These are phyloP conservation scores for Rhododendron ovatum DNA, from an alignment of 148 eudicot genomes.

Conservation along the genomic window DNA sequence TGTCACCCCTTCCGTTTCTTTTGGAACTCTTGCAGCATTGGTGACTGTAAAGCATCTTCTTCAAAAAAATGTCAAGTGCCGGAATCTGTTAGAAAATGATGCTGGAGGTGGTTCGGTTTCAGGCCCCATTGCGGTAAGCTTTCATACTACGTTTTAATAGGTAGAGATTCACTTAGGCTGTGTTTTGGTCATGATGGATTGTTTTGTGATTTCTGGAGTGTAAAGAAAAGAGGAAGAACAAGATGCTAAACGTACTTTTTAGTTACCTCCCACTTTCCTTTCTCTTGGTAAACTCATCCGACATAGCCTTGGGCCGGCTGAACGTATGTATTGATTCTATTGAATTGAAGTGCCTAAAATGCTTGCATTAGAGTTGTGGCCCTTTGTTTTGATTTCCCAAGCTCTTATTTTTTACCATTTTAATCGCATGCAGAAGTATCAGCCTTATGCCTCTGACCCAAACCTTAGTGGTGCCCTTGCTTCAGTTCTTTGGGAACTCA, in stretches of 20 bases:
- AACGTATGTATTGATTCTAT: neutral
- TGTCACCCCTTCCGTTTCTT: neutral
- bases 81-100: constrained; percentile 87
- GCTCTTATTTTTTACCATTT: neutral
- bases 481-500: constrained; percentile 93
- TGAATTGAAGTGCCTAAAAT: neutral
- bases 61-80: constrained; percentile 81
- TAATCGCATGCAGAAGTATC: constrained; percentile 59
- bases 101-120: constrained; percentile 96
- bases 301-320: neutral
- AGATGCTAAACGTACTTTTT: neutral
- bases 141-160: neutral
- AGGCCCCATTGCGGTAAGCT: constrained; percentile 71
- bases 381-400: neutral
- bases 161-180: neutral
- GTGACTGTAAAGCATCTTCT: constrained; percentile 84
- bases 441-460: constrained; percentile 83
- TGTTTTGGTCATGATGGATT: neutral
- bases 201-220: neutral
- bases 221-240: neutral
- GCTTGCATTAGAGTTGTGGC: neutral
- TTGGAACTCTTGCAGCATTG: constrained; percentile 59
- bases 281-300: neutral
- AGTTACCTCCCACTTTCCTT: neutral
- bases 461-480: constrained; percentile 92